phyloP scores from a whole-genome alignment of 176 grass and related monocot genomes.

The Oryza rufipogon region DNA sequence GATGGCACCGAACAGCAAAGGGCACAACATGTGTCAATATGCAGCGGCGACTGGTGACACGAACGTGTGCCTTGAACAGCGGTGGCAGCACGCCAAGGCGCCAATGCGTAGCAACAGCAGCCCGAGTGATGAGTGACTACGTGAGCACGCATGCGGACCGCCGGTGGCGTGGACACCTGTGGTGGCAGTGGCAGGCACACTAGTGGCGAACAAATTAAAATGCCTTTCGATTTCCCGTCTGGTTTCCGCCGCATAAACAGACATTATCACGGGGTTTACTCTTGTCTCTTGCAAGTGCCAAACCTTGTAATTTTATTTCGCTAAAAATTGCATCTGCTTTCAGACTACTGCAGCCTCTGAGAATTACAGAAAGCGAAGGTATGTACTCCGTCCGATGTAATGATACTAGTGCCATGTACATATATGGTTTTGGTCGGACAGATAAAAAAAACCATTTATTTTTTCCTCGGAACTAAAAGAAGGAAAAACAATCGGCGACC shows the following conservation, averaged over 20 bases:
- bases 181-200: neutral
- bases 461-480: neutral
- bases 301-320: neutral
- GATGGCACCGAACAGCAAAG: neutral
- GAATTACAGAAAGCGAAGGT: neutral
- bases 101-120: neutral
- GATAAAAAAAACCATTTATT: neutral
- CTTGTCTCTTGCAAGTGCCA: neutral
- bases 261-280: neutral
- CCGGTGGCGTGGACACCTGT: neutral
- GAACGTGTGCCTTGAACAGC: neutral
- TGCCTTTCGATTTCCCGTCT: neutral
- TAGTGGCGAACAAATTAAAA: neutral
- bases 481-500: neutral
- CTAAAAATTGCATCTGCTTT: neutral
- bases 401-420: neutral
- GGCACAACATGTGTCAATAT: neutral
- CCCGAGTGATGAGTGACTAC: neutral
- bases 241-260: neutral
- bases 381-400: neutral
- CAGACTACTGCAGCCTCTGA: neutral
- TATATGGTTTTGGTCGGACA: neutral
- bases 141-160: neutral
- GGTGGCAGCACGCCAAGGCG: neutral
- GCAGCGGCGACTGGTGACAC: slow-evolving; percentile 11